These are phyloP conservation scores for Platanus orientalis DNA, from an alignment of 164 flowering plant species.

Conservation along the genomic window DNA sequence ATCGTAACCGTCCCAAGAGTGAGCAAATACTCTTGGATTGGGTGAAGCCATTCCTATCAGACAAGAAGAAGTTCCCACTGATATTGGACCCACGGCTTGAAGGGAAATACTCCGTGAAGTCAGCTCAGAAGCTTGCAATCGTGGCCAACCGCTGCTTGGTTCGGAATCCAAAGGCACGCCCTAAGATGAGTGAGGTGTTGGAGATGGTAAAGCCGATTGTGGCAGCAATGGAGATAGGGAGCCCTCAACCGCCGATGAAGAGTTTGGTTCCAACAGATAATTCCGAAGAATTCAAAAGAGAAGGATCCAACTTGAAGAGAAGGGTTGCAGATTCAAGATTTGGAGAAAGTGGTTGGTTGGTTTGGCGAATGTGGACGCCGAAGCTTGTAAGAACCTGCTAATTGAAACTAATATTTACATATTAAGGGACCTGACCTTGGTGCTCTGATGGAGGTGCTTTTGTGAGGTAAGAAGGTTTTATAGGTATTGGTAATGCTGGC, in stretches of 20 bases:
- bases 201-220: constrained; percentile 53
- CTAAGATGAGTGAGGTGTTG: constrained; percentile 81
- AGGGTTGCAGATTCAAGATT: constrained; percentile 11
- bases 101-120: constrained; percentile 45
- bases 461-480: background rate
- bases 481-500: background rate
- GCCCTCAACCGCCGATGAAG: constrained; percentile 30
- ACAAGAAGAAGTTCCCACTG: constrained; percentile 48
- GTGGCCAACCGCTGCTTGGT: constrained; percentile 76
- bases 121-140: constrained; percentile 64
- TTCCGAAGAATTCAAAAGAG: constrained; percentile 17
- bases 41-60: constrained; percentile 68
- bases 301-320: constrained; percentile 21
- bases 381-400: constrained; percentile 18
- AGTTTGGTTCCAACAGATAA: constrained; percentile 10
- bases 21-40: constrained; percentile 86
- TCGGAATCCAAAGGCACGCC: constrained; percentile 56
- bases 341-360: constrained; percentile 15
- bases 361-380: constrained; percentile 21
- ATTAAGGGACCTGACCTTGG: background rate
- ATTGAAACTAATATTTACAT: background rate
- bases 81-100: constrained; percentile 80
- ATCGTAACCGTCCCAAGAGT: constrained; percentile 63
- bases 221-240: constrained; percentile 30
- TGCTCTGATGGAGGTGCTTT: background rate